A percentile compares a stretch with the other conserved stretches of the same genome.
Evolutionary conservation across 306 rosid genomes (phyloP).

Genomic region (Psophocarpus tetragonolobus): DNA sequence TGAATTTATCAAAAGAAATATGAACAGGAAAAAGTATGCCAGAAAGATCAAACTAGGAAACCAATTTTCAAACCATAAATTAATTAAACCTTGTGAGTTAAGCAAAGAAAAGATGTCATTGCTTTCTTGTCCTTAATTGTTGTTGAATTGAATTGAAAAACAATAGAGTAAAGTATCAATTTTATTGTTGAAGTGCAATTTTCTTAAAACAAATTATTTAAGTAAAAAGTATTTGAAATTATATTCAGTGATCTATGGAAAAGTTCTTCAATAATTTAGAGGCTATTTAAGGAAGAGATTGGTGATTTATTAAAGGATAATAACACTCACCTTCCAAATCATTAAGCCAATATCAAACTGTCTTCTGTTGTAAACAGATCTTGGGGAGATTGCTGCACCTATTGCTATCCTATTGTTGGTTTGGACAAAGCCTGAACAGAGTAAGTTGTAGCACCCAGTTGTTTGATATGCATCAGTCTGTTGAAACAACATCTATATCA

Average conservation of each 20-base stretch:
- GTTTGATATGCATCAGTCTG: conserved; percentile 97
- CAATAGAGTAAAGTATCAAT: neutral
- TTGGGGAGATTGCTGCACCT: conserved; percentile 97
- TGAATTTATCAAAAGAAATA: neutral
- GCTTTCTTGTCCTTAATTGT: conserved; percentile 5
- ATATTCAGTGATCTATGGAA: no score
- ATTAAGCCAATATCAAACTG: conserved; percentile 94
- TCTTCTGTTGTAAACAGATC: conserved; percentile 69
- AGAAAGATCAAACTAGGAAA: neutral
- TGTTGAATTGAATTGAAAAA: conserved; percentile 13
- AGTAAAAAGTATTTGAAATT: no score
- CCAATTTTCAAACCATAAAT: conserved; percentile 20
- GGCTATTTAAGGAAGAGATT: neutral
- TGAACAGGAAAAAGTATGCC: neutral
- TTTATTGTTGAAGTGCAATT: neutral
- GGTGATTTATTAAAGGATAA: neutral
- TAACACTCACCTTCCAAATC: conserved; percentile 86
- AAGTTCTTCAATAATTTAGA: no score
- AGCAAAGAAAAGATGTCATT: conserved; percentile 17
- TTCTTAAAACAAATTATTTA: no score
- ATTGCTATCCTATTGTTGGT: conserved; percentile 91
- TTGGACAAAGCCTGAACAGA: conserved; percentile 96
- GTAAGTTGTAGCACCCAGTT: conserved; percentile 95
- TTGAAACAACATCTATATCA: neutral
- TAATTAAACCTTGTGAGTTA: neutral